These are phyloP conservation scores for Prunus kanzakura DNA, from an alignment of 306 rosid species.

Conservation along the genomic window DNA sequence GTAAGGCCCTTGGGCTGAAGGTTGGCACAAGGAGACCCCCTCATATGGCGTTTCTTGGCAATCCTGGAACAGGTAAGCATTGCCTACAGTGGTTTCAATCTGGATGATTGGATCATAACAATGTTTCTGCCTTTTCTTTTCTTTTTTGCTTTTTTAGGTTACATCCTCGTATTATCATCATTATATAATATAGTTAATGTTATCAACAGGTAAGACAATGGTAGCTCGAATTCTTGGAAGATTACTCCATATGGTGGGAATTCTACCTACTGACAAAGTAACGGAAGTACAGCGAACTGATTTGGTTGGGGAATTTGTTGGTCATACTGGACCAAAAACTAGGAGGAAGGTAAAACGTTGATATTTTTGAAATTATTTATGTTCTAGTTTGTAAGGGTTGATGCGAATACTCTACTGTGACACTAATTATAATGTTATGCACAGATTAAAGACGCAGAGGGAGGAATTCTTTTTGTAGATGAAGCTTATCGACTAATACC, in stretches of 20 bases:
- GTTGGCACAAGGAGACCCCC: conserved; percentile 90
- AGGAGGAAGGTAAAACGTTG: conserved; percentile 62
- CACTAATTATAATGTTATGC: conserved; percentile 10
- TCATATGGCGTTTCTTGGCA: conserved; percentile 98
- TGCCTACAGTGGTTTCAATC: neutral
- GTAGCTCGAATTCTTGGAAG: conserved; percentile 90
- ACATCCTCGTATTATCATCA: conserved; percentile 3
- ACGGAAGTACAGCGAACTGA: conserved; percentile 97
- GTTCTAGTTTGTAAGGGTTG: neutral
- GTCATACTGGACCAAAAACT: conserved; percentile 97
- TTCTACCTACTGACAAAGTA: conserved; percentile 83
- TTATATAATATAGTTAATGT: neutral
- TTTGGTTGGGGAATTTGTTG: conserved; percentile 95
- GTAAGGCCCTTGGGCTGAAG: conserved; percentile 84
- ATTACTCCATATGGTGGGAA: conserved; percentile 92
- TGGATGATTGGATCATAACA: neutral
- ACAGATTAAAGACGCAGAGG: conserved; percentile 91
- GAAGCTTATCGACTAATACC: conserved; percentile 96
- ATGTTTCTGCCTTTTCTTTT: neutral
- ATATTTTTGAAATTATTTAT: neutral
- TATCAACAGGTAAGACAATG: conserved; percentile 85
- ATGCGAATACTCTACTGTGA: conserved; percentile 5
- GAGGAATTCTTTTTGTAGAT: conserved; percentile 92
- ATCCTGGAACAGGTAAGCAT: conserved; percentile 90
- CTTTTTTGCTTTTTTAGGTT: neutral